Base-by-base conservation (phyloP, 1,139 yeast species). In the Pichia terricola region DNA sequence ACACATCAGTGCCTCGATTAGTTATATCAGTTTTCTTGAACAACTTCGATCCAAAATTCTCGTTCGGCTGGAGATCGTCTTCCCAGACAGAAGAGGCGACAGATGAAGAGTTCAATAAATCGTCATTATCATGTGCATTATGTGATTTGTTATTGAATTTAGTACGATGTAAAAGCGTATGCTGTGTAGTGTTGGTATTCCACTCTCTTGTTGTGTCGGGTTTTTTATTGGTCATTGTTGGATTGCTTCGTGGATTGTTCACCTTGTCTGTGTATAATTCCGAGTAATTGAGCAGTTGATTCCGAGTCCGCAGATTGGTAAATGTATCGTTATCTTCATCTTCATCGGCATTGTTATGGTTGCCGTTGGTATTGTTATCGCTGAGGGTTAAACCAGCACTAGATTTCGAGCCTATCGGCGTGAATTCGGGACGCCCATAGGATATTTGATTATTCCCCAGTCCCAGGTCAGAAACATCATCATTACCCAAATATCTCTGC, bases 1-100 rank as follows among this genome's bases (percentile, higher is more conserved):
- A 28, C 49, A 56, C 52, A 40, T 55, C 55, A 2, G 56, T 51
- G n/a, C 57, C 58, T 40, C 45, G 51, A 37, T 46, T 44, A 8
- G 8, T 11, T 16, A 54, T 43, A 22, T 38, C 40, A 34, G 34
- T 35, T 11, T 26, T 16, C 2, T 44, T 39, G 34, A 44, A 44
- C 3, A 46, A 22, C 25, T 37, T 38, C 3, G 47, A 30, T 7
- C 40, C 34, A 25, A 35, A 46, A 10, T 43, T 44, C 9, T 28
- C 16, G 5, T 31, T 10, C 27, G 36, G 22, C 3, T 35, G 28
- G 16, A 22, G 8, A 28, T 45, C 42, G 26, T 47, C 48, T n/a
- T 45, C 48, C 46, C 50, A 45, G 2, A 45, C 34, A 2, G 50
- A 47, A 2, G 50, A 47, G 16, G 50, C 50, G 4, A 40, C 48